These are phyloP conservation scores for Vigna nakashimae DNA, from an alignment of 306 rosid genomes.

Conservation along the genomic window DNA sequence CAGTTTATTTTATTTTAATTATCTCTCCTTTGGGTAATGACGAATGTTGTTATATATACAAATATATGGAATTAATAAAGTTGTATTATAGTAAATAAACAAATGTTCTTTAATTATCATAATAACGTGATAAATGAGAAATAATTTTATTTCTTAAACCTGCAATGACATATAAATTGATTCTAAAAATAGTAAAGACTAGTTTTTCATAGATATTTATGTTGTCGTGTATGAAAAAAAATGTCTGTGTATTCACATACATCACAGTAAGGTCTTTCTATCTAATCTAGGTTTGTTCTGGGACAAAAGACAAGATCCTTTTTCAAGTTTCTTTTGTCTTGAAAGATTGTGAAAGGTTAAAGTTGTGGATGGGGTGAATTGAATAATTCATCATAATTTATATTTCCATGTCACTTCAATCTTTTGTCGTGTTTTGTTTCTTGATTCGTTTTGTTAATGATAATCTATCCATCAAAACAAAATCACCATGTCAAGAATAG, in stretches of 20 bases:
- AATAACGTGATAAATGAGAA: too few species aligned
- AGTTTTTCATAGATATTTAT: too few species aligned
- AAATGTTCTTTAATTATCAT: too few species aligned
- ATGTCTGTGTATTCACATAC: too few species aligned
- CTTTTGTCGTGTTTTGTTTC: conserved; percentile 20
- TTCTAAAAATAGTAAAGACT: too few species aligned
- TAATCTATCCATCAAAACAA: conserved; percentile 13
- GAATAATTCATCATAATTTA: conserved; percentile 31
- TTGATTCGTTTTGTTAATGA: neutral
- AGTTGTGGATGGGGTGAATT: conserved; percentile 52
- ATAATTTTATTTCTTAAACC: too few species aligned
- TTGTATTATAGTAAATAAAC: too few species aligned
- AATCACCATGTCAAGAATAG: neutral
- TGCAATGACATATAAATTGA: too few species aligned
- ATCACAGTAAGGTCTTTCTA: neutral
- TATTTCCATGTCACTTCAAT: conserved; percentile 36
- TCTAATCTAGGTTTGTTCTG: conserved; percentile 6
- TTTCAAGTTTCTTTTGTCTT: conserved; percentile 42
- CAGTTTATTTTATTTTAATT: neutral
- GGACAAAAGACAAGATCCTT: conserved; percentile 36
- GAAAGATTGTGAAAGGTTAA: conserved; percentile 41
- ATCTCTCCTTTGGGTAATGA: too few species aligned
- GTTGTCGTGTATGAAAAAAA: too few species aligned
- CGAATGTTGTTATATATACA: too few species aligned
- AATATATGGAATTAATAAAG: too few species aligned